Percentiles rank a stretch among this genome's conserved stretches.
These are phyloP conservation scores for Pezicula carpinea DNA, from an alignment of 2,329 filamentous ascomycete genomes.

Conservation along the genomic window DNA sequence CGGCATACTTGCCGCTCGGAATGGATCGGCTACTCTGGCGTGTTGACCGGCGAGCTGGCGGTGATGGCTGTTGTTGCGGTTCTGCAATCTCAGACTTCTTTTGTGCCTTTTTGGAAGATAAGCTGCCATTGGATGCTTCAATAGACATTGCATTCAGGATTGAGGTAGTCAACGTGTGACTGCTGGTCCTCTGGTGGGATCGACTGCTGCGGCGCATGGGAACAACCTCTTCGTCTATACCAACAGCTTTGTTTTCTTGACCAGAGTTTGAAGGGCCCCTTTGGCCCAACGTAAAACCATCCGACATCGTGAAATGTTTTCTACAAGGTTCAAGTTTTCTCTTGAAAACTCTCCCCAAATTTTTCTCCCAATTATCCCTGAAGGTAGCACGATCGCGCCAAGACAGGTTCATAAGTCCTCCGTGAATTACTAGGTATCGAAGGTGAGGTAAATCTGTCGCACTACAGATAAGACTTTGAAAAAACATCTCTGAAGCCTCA, in stretches of 20 bases:
- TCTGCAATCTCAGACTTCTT: background rate
- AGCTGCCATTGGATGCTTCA: background rate
- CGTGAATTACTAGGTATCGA: slow-evolving; percentile 64
- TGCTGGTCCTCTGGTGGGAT: too few relatives aligned
- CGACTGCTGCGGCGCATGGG: too few relatives aligned
- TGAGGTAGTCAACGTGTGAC: too few relatives aligned
- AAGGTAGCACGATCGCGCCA: slow-evolving; percentile 82
- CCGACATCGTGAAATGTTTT: slow-evolving; percentile 1
- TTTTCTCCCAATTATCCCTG: slow-evolving; percentile 71
- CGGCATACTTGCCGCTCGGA: background rate
- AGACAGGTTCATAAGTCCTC: slow-evolving; percentile 68
- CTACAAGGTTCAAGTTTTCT: slow-evolving; percentile 35
- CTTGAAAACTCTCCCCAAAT: slow-evolving; percentile 63
- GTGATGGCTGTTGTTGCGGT: background rate
- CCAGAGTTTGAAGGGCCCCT: background rate
- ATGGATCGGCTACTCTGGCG: slow-evolving; percentile 2
- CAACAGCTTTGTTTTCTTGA: background rate
- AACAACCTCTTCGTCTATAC: background rate
- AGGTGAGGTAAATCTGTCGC: slow-evolving; percentile 63
- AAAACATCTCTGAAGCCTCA: slow-evolving; percentile 68
- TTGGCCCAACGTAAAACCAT: background rate
- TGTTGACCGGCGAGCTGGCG: slow-evolving; percentile 13
- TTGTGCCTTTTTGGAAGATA: too few relatives aligned
- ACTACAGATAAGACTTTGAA: slow-evolving; percentile 70
- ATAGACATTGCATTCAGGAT: too few relatives aligned